Base-by-base conservation (phyloP, 441 rosid species). In the Biscutella laevigata region DNA sequence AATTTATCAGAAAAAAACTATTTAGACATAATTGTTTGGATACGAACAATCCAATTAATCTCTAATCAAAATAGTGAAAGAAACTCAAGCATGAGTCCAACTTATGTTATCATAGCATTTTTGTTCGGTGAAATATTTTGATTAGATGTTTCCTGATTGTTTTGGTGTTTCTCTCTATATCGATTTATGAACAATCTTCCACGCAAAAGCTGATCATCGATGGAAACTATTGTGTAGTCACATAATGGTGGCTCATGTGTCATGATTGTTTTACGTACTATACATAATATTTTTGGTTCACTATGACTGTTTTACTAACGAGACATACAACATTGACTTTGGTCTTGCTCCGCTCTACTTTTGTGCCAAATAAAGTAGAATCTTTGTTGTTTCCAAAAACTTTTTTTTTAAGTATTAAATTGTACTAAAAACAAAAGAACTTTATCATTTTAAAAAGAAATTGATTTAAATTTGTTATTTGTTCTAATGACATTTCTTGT, bases 321-420 rank as follows among this genome's bases (percentile, higher is more conserved):
- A n/a, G 37, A 58, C 54, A 45, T 37, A 27, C 54, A 45, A 39
- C 7, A 13, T 59, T 49, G 64, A 50, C 58, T 50, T 50, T 32
- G 22, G n/a, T 40, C 40, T 50, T 30, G 15, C 40, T 44, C 24
- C 22, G 8, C n/a, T n/a, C 27, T 50, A 25, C 16, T 58, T 50
- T 41, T 50, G 51, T 40, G 40, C 43, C 51, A 22, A 43, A 60
- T 49, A 60, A 49, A 60, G 57, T 40, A 57, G 8, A 22, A 24
- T 49, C 57, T 49, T 59, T 39, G 27, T 32, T n/a, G n/a, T n/a
- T n/a, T n/a, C n/a, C n/a, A n/a, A n/a, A n/a, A n/a, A n/a, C n/a
- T n/a, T n/a, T n/a, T n/a, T n/a, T n/a, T n/a, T n/a, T n/a, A n/a
- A n/a, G n/a, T n/a, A n/a, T n/a, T n/a, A n/a, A n/a, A n/a, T n/a